Percentiles rank a stretch among this genome's conserved stretches.
Evolutionary conservation across 2,329 filamentous ascomycete genomes (phyloP).

Genomic region (Arthrobotrys entomopaga): DNA sequence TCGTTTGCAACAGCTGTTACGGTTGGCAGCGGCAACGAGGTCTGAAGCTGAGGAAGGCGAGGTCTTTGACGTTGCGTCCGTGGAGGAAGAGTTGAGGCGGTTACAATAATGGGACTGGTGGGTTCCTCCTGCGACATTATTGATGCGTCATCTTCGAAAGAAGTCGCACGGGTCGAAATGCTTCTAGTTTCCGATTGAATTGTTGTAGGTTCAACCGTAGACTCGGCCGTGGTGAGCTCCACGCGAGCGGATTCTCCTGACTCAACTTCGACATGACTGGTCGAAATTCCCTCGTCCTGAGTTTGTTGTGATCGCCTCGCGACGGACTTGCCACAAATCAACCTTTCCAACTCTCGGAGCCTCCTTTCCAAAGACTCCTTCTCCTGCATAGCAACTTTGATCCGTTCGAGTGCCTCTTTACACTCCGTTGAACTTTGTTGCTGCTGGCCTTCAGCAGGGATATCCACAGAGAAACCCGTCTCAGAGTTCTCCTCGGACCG

Average conservation of each 20-base stretch:
- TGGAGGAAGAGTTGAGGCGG: neutral
- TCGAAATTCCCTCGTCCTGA: neutral
- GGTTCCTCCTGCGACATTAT: constrained; percentile 8
- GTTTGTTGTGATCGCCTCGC: constrained; percentile 5
- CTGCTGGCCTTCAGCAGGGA: neutral
- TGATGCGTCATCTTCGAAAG: constrained; percentile 44
- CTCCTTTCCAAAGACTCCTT: constrained; percentile 44
- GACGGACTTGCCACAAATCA: constrained; percentile 34
- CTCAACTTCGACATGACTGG: constrained; percentile 13
- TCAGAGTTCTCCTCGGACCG: constrained; percentile 16
- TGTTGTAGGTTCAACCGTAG: neutral
- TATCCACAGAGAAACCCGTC: neutral
- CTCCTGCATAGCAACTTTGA: constrained; percentile 47
- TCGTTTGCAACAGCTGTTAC: constrained; percentile 13
- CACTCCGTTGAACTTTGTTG: constrained; percentile 25
- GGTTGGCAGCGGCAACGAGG: constrained; percentile 24
- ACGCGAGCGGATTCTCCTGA: constrained; percentile 14
- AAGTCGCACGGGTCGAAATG: constrained; percentile 31
- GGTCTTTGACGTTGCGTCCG: constrained; percentile 38
- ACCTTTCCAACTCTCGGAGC: constrained; percentile 37
- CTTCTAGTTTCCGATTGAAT: constrained; percentile 13
- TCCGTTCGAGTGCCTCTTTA: constrained; percentile 48
- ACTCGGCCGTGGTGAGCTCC: constrained; percentile 16
- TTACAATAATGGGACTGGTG: constrained; percentile 4
- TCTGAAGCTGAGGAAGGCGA: constrained; percentile 43